A percentile compares a stretch with the other conserved stretches of the same genome.
phyloP scores from a whole-genome alignment of 768 basidiomycete species.

The Sutorius australiensis region DNA sequence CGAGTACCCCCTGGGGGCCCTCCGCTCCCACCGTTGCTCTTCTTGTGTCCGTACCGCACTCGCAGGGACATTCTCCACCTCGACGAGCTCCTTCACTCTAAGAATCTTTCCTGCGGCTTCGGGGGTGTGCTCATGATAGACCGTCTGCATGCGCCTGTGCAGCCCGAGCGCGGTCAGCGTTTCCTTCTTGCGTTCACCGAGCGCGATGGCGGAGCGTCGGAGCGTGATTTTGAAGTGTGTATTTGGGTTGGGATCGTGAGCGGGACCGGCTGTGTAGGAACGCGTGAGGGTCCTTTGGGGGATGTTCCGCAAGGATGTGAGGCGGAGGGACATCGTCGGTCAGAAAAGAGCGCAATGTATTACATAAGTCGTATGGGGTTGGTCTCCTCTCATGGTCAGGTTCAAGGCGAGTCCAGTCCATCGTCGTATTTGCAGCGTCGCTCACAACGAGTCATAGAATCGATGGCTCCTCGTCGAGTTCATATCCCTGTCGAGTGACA shows the following conservation, averaged over 20 bases:
- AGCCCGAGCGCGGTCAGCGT: slow-evolving; percentile 84
- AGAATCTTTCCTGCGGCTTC: slow-evolving; percentile 85
- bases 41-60: slow-evolving; percentile 64
- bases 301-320: slow-evolving; percentile 3
- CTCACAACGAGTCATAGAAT: slow-evolving; percentile 46
- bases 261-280: slow-evolving; percentile 2
- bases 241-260: slow-evolving; percentile 24
- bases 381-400: slow-evolving; percentile 51
- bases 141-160: slow-evolving; percentile 77
- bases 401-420: slow-evolving; percentile 50
- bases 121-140: slow-evolving; percentile 71
- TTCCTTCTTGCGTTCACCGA: slow-evolving; percentile 64
- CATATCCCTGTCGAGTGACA: slow-evolving; percentile 40
- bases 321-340: slow-evolving; percentile 11
- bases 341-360: neutral
- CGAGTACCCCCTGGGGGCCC: slow-evolving; percentile 63
- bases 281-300: slow-evolving; percentile 10
- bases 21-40: slow-evolving; percentile 64
- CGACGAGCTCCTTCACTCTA: slow-evolving; percentile 82
- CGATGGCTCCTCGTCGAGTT: slow-evolving; percentile 89
- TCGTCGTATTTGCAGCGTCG: neutral
- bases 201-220: slow-evolving; percentile 79
- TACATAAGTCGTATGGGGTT: slow-evolving; percentile 8
- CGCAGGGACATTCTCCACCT: slow-evolving; percentile 79
- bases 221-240: slow-evolving; percentile 92